These are phyloP conservation scores for Candida hispaniensis DNA, from an alignment of 805 yeast genomes.

Conservation along the genomic window DNA sequence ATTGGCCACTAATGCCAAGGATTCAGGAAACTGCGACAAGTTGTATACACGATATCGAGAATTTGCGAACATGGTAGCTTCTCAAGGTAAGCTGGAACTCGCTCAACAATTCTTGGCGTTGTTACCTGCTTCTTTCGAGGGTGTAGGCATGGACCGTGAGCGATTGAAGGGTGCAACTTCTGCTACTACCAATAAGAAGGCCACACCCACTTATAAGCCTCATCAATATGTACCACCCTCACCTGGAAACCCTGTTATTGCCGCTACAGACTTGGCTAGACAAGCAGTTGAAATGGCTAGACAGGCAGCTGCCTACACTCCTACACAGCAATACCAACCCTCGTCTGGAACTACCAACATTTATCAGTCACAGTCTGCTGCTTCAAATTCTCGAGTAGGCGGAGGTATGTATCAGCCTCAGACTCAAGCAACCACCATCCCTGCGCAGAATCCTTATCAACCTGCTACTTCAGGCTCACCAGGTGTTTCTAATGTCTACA, in stretches of 20 bases:
- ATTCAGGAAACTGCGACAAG: conserved; percentile 20
- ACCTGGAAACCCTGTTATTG: conserved; percentile 10
- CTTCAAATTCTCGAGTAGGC: conserved; percentile 18
- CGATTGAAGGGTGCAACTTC: conserved; percentile 56
- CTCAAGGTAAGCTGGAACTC: conserved; percentile 72
- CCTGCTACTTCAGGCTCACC: conserved; percentile 18
- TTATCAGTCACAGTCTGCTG: conserved; percentile 17
- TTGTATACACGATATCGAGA: conserved; percentile 61
- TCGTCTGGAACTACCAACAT: no score
- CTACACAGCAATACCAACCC: no score
- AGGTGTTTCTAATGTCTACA: conserved; percentile 20
- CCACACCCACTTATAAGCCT: conserved; percentile 12
- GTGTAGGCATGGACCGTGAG: conserved; percentile 69
- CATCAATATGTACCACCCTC: conserved; percentile 16
- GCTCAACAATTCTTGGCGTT: conserved; percentile 60
- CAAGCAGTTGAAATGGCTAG: conserved; percentile 13
- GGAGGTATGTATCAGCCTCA: conserved; percentile 17
- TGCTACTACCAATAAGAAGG: conserved; percentile 17
- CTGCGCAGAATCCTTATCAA: conserved; percentile 15
- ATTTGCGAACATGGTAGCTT: conserved; percentile 68
- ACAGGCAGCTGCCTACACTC: conserved; percentile 4
- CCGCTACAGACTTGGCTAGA: conserved; percentile 18
- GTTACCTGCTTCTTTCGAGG: conserved; percentile 65
- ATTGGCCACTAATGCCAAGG: conserved; percentile 31
- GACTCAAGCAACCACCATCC: conserved; percentile 19